Evolutionary conservation across 2,329 filamentous ascomycete species (phyloP).

Genomic region (Hymenoscyphus linearis): DNA sequence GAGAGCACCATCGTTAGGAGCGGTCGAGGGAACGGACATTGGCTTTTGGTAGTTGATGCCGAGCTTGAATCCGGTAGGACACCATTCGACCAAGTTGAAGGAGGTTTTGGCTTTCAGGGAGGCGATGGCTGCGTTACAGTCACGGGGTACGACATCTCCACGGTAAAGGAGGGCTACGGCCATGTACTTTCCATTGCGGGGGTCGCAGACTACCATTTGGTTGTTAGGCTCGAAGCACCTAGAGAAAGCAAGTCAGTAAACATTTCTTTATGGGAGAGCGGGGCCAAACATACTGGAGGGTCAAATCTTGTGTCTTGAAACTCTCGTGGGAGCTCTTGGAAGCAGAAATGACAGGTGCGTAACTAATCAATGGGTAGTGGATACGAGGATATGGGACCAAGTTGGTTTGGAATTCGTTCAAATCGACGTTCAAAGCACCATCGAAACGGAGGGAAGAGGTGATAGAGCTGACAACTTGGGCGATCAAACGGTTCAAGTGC

Average conservation of each 20-base stretch:
- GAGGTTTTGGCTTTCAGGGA: slow-evolving; percentile 58
- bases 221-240: slow-evolving; percentile 61
- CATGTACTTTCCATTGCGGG: slow-evolving; percentile 65
- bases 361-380: slow-evolving; percentile 62
- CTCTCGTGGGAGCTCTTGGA: slow-evolving; percentile 60
- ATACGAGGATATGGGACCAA: slow-evolving; percentile 63
- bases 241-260: slow-evolving; percentile 3
- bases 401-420: slow-evolving; percentile 67
- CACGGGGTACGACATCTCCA: slow-evolving; percentile 59
- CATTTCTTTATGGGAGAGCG: not conserved
- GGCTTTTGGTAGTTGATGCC: slow-evolving; percentile 63
- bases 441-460: slow-evolving; percentile 61
- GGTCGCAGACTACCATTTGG: slow-evolving; percentile 66
- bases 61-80: slow-evolving; percentile 64
- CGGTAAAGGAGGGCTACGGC: slow-evolving; percentile 61
- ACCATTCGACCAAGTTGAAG: slow-evolving; percentile 65
- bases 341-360: slow-evolving; percentile 57
- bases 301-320: slow-evolving; percentile 60
- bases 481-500: slow-evolving; percentile 61
- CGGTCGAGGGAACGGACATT: slow-evolving; percentile 41
- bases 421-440: slow-evolving; percentile 61
- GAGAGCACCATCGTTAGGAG: slow-evolving; percentile 40
- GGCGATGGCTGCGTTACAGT: slow-evolving; percentile 54
- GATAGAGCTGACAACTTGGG: slow-evolving; percentile 63
- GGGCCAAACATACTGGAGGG: slow-evolving; percentile 50